phyloP scores from a whole-genome alignment of 352 stramenopile genomes.

The Lagenidium giganteum region DNA sequence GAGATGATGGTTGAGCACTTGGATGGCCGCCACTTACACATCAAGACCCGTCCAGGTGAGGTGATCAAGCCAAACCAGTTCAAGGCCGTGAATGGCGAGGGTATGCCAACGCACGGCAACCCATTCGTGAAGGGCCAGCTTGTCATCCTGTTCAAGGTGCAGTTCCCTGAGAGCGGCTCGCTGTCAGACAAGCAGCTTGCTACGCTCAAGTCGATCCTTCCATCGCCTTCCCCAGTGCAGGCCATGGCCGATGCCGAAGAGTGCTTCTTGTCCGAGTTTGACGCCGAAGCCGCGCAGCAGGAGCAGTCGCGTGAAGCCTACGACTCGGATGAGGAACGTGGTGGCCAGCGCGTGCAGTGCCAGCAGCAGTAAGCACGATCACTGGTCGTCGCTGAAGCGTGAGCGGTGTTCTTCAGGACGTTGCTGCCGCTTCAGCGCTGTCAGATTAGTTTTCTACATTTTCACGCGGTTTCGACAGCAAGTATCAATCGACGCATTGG shows the following conservation, averaged over 20 bases:
- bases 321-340: slow-evolving; percentile 93
- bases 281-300: slow-evolving; percentile 85
- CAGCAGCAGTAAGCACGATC: slow-evolving; percentile 77
- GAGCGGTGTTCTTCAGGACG: too few species aligned
- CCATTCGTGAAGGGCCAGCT: slow-evolving; percentile 98
- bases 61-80: slow-evolving; percentile 92
- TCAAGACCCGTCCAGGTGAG: slow-evolving; percentile 91
- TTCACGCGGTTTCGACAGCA: too few species aligned
- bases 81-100: slow-evolving; percentile 94
- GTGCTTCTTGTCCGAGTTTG: slow-evolving; percentile 91
- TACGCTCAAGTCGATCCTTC: slow-evolving; percentile 57
- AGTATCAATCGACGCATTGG: too few species aligned
- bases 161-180: slow-evolving; percentile 91
- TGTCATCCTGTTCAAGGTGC: slow-evolving; percentile 97
- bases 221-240: slow-evolving; percentile 41
- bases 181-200: slow-evolving; percentile 85
- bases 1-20: slow-evolving; percentile 92
- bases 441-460: too few species aligned
- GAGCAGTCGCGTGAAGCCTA: slow-evolving; percentile 75
- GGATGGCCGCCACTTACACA: slow-evolving; percentile 88
- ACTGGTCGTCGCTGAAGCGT: slow-evolving; percentile 9
- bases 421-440: too few species aligned
- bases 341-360: slow-evolving; percentile 85
- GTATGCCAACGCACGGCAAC: slow-evolving; percentile 98
- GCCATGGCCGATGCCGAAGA: slow-evolving; percentile 57